Conservation (phyloP, 768 basidiomycete genomes). For the Daedaleopsis nitida region DNA sequence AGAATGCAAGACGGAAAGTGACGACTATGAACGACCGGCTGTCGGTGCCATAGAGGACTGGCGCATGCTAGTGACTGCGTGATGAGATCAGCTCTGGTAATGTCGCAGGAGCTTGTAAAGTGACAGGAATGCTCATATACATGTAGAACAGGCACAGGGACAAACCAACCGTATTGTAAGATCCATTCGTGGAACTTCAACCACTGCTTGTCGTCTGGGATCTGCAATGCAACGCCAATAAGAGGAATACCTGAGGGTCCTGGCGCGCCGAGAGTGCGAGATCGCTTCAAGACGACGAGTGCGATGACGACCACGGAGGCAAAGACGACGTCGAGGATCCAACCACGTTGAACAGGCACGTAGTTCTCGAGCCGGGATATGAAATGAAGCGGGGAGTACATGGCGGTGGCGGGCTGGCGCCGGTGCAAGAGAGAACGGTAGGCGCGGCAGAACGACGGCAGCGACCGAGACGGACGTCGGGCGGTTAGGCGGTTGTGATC, state of each 20-base stretch:
- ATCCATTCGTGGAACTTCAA: conserved; percentile 29
- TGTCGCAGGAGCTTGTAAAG: not conserved
- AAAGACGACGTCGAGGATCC: not conserved
- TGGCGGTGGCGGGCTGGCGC: no score
- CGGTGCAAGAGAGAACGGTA: no score
- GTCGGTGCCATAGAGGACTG: not conserved
- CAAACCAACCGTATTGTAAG: conserved; percentile 29
- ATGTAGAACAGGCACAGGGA: not conserved
- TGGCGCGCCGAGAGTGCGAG: conserved; percentile 20
- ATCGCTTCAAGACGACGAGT: not conserved
- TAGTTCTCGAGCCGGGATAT: not conserved
- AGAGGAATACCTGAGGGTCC: conserved; percentile 25
- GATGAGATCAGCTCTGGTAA: no score
- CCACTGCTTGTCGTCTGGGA: conserved; percentile 30
- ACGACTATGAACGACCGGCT: no score
- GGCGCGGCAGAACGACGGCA: not conserved
- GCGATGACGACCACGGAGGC: not conserved
- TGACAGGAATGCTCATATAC: not conserved
- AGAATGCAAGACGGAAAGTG: no score
- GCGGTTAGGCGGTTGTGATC: no score
- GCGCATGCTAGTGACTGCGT: no score
- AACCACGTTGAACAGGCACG: no score
- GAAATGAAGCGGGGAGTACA: not conserved
- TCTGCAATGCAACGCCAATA: conserved; percentile 28
- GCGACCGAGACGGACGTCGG: no score